Conservation (phyloP, 208 protist species). For the Crithidia mellificae region DNA sequence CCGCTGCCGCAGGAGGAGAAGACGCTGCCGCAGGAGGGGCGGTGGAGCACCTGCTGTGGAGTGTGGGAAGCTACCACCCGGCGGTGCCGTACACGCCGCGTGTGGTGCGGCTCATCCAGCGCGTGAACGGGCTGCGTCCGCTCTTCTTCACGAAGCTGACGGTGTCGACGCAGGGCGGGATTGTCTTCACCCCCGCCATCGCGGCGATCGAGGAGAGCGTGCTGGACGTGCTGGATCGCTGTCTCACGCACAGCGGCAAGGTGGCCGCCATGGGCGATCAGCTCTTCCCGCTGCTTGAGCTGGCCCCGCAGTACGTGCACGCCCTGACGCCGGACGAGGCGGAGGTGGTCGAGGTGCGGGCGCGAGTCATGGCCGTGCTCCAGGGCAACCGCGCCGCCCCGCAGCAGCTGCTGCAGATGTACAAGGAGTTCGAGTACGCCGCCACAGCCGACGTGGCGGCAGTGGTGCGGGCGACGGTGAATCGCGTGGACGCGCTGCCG, state of each 20-base stretch:
- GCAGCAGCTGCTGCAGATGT: constrained; percentile 88
- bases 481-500: constrained; percentile 57
- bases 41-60: constrained; percentile 54
- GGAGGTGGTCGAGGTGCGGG: constrained; percentile 54
- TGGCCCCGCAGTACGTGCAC: constrained; percentile 52
- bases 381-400: constrained; percentile 79
- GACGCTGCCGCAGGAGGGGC: constrained; percentile 1
- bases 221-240: constrained; percentile 67
- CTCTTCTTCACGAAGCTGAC: constrained; percentile 87
- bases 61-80: constrained; percentile 53
- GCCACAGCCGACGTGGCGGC: constrained; percentile 54
- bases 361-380: constrained; percentile 62
- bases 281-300: constrained; percentile 88
- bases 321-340: constrained; percentile 58
- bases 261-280: constrained; percentile 89
- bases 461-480: constrained; percentile 49
- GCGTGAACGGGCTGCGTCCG: constrained; percentile 70
- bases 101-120: constrained; percentile 74
- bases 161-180: constrained; percentile 26
- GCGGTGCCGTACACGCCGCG: constrained; percentile 61
- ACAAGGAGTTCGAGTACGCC: constrained; percentile 90
- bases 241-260: constrained; percentile 73
- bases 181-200: constrained; percentile 73
- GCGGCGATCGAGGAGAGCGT: constrained; percentile 68
- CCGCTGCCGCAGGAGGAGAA: too few species aligned